These are phyloP conservation scores for Dendrocalamus latiflorus DNA, from an alignment of 202 grass and related monocot species.

Conservation along the genomic window DNA sequence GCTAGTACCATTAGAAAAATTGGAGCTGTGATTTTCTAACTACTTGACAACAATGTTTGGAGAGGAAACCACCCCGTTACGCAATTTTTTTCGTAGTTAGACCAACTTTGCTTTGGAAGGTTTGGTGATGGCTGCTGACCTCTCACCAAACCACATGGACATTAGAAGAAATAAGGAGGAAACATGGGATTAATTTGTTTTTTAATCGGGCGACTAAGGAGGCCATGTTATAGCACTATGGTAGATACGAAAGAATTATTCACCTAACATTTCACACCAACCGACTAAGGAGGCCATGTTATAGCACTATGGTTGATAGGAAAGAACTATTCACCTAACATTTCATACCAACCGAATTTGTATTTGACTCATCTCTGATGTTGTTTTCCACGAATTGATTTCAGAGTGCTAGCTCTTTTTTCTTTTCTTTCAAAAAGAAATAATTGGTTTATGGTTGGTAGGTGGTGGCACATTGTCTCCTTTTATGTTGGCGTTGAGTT, in stretches of 20 bases:
- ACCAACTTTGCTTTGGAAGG: constrained; percentile 31
- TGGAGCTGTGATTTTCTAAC: constrained; percentile 18
- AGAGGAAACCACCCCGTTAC: constrained; percentile 24
- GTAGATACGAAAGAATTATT: constrained; percentile 10
- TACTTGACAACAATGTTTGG: constrained; percentile 34
- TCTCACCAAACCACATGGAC: constrained; percentile 16
- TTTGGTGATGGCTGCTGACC: constrained; percentile 31
- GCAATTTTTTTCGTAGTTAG: constrained; percentile 36
- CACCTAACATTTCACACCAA: background rate
- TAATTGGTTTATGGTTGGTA: constrained; percentile 3
- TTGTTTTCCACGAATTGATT: background rate
- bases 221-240: constrained; percentile 19
- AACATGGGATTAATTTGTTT: background rate
- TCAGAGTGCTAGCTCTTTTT: background rate
- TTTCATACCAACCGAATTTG: constrained; percentile 20
- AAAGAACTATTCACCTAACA: constrained; percentile 9
- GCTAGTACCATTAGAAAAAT: background rate
- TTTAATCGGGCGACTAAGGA: background rate
- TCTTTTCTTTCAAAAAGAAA: background rate
- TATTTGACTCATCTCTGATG: background rate
- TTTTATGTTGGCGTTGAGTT: background rate
- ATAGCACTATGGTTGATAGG: background rate
- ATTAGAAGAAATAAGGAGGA: background rate
- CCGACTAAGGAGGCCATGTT: constrained; percentile 16
- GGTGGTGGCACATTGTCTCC: constrained; percentile 1